phyloP scores from a whole-genome alignment of 768 basidiomycete genomes.

The Suillus cothurnatus region DNA sequence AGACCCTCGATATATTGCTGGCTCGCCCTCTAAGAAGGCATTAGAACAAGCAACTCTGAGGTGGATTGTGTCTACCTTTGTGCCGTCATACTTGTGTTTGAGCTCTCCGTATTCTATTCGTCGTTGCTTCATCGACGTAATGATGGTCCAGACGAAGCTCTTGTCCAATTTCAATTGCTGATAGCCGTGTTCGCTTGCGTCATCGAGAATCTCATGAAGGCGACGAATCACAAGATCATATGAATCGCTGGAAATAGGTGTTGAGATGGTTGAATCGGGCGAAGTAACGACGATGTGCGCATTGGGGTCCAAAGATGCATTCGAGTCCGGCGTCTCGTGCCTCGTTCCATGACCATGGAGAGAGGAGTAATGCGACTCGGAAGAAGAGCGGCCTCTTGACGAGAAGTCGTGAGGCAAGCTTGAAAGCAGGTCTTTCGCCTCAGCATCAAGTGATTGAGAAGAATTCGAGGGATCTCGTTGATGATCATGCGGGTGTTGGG shows the following conservation, averaged over 20 bases:
- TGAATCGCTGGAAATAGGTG: conserved; percentile 34
- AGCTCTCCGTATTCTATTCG: conserved; percentile 62
- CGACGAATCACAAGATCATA: conserved; percentile 49
- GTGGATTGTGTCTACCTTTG: conserved; percentile 65
- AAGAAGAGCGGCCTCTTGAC: conserved; percentile 31
- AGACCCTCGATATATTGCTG: conserved; percentile 92
- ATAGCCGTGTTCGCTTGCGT: conserved; percentile 59
- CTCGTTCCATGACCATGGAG: conserved; percentile 12
- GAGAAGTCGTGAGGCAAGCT: conserved; percentile 15
- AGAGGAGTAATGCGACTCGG: conserved; percentile 31
- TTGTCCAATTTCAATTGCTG: conserved; percentile 71
- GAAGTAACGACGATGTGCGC: conserved; percentile 50
- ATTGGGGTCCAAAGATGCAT: conserved; percentile 23
- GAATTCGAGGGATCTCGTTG: background rate
- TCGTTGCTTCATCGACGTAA: conserved; percentile 65
- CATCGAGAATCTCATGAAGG: conserved; percentile 62
- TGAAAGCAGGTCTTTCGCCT: conserved; percentile 19
- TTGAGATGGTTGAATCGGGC: conserved; percentile 35
- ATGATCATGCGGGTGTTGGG: background rate
- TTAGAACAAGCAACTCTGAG: conserved; percentile 7
- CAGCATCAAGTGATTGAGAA: conserved; percentile 8
- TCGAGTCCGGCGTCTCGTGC: conserved; percentile 30
- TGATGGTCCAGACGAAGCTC: conserved; percentile 69
- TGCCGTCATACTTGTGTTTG: conserved; percentile 79
- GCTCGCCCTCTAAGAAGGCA: conserved; percentile 70